These are phyloP conservation scores for Mycosarcoma mackinlayi DNA, from an alignment of 1,284 basidiomycete genomes.

Conservation along the genomic window DNA sequence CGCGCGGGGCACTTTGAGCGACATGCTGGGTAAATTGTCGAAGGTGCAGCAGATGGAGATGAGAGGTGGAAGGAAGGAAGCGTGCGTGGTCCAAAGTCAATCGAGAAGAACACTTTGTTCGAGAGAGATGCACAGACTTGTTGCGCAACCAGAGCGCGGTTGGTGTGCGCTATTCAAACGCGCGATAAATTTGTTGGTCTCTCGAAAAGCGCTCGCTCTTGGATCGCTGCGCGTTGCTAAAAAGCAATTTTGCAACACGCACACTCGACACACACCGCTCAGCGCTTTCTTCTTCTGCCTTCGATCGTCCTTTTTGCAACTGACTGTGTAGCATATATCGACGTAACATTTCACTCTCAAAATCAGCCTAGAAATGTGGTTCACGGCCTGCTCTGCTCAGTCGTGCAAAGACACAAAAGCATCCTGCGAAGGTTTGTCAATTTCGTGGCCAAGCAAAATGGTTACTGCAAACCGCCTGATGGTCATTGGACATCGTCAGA, in stretches of 20 bases:
- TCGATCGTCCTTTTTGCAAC: conserved; percentile 26
- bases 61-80: no score
- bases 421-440: no score
- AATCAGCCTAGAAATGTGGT: no score
- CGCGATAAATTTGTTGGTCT: conserved; percentile 14
- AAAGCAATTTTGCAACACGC: background rate
- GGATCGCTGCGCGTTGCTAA: background rate
- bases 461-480: background rate
- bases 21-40: conserved; percentile 73
- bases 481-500: background rate
- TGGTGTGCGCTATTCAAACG: conserved; percentile 9
- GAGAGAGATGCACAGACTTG: no score
- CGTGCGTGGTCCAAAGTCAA: background rate
- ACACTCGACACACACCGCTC: conserved; percentile 6
- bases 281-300: conserved; percentile 43
- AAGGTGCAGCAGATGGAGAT: conserved; percentile 3
- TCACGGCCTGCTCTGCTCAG: no score
- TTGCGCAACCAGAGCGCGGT: background rate
- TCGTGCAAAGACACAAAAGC: no score
- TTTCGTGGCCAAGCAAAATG: background rate
- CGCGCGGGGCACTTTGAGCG: conserved; percentile 91
- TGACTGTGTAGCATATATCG: no score
- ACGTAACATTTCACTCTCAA: no score
- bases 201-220: background rate
- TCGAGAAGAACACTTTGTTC: conserved; percentile 13